Evolutionary conservation across 2,329 filamentous ascomycete genomes (phyloP), one percentile per base, ranked within the genome.

Genomic region (Thelonectria blattea): DNA sequence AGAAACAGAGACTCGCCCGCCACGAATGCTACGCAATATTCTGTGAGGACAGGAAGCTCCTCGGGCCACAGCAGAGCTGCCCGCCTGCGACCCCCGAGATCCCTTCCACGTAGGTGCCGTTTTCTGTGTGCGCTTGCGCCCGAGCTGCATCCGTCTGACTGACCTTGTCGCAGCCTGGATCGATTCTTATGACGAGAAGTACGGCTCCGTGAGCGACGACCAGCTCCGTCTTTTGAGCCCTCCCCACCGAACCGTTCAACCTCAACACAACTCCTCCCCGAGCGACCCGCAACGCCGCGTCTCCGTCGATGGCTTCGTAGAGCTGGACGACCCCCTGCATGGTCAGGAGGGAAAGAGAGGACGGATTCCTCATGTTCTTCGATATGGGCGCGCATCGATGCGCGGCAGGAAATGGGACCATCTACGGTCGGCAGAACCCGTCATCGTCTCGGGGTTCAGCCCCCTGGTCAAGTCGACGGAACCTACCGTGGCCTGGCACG

Each of bases 381-480:
- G 74, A 67, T 71, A 83, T 65, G 79, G 83, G 46, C 80, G 80
- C 73, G 72, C 81, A 72, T 76, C 76, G 22, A 73, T 68, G 64
- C 73, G 72, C 48, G 84, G 84, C 3, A 79, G 83, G 60, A 81
- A 81, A 74, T 87, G 85, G 84, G 85, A 88, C 67, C 84, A 88
- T 67, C 72, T 87, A 52, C 82, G 85, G 53, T 82, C 83, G 3
- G 79, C 82, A 34, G 85, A 87, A 60, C 85, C 85, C 4, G 84
- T 87, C 63, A 86, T 88, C 63, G 82, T 87, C 49, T 77, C 83
- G 22, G 77, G 78, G 42, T 80, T 82, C 63, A 74, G 75, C 58
- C 76, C 79, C 12, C 71, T 76, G 5, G 71, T 76, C 37, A 71
- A 60, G 47, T 60, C 65, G 17, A 63, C 75, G 49, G 76, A 78